Evolutionary conservation across 1,284 basidiomycete genomes (phyloP), one percentile per base, ranked within the genome.

Genomic region (Rhizoctonia solani): DNA sequence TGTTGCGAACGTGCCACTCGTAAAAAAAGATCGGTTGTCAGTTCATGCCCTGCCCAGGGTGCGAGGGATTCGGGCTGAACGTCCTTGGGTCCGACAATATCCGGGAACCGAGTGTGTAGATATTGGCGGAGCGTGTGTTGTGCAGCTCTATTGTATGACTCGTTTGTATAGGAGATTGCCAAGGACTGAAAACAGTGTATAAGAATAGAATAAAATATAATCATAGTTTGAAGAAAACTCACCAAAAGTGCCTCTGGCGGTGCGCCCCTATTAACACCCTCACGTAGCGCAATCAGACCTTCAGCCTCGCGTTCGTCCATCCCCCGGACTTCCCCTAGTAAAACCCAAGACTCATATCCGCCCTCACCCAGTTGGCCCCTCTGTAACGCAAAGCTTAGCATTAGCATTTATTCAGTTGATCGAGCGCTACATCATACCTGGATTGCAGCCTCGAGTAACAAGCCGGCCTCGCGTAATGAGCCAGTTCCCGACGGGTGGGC

Each of bases 151-250:
- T 99, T 96, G 74, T 90, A 90, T 0, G 88, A 88, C 79, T 99
- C 97, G 75, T 99, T 99, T 53, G 95, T 98, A 77, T 94, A 99
- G 3, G 93, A 94, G 72, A 98, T 96, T 2, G 97, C 95, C 19
- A 99, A 84, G 3, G 93, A 93, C 93, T 95, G 69, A 47, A n/a
- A 21, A 39, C 30, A 14, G 23, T 27, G 25, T 29, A n/a, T 19
- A 53, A 3, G 9, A 23, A 41, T 29, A 56, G 9, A 65, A 56
- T 16, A 19, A 13, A 8, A 25, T 14, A n/a, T 4, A 25, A 21
- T 47, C 23, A 14, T 27, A 23, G 11, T 13, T 13, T 11, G 5
- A 25, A 72, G 69, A 66, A 42, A 55, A 80, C 88, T 72, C 76
- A 94, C 90, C 72, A 95, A 81, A 86, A 95, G 88, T 70, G 82